A percentile compares a stretch with the other conserved stretches of the same genome.
These are phyloP conservation scores for Plasmodium chabaudi DNA, from an alignment of 169 alveolate genomes.

Conservation along the genomic window DNA sequence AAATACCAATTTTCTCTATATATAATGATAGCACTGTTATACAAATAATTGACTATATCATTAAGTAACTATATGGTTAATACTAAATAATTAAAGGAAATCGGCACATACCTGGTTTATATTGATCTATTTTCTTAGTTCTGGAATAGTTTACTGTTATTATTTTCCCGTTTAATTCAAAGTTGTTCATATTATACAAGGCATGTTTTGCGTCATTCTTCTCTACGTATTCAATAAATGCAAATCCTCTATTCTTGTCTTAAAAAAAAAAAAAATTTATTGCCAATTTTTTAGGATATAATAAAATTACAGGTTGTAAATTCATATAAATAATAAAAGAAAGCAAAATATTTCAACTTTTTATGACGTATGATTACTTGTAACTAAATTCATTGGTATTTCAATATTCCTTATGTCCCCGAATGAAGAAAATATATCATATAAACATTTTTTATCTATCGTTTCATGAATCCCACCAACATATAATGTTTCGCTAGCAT, in stretches of 20 bases:
- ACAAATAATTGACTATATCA: no score
- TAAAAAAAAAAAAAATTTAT: conserved; percentile 4
- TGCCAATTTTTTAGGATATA: neutral
- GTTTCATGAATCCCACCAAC: conserved; percentile 87
- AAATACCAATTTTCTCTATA: no score
- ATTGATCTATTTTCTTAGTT: conserved; percentile 59
- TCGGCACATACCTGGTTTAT: conserved; percentile 49
- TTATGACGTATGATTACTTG: conserved; percentile 74
- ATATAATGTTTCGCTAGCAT: conserved; percentile 61
- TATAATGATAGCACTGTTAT: no score
- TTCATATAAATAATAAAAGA: conserved; percentile 2
- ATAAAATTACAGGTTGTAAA: neutral
- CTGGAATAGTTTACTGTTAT: conserved; percentile 83
- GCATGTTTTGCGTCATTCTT: conserved; percentile 88
- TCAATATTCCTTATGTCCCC: conserved; percentile 86
- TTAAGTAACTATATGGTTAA: neutral
- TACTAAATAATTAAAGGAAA: neutral
- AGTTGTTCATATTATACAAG: conserved; percentile 83
- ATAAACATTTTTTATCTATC: conserved; percentile 82
- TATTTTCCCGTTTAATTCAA: conserved; percentile 84
- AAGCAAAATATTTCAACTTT: conserved; percentile 6
- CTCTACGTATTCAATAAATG: conserved; percentile 85
- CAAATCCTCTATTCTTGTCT: conserved; percentile 85
- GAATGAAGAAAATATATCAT: conserved; percentile 86
- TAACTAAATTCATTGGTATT: conserved; percentile 84